Percentiles rank a stretch among this genome's conserved stretches.
Conservation (phyloP, 441 rosid species). For the Bruguiera hainesii region DNA sequence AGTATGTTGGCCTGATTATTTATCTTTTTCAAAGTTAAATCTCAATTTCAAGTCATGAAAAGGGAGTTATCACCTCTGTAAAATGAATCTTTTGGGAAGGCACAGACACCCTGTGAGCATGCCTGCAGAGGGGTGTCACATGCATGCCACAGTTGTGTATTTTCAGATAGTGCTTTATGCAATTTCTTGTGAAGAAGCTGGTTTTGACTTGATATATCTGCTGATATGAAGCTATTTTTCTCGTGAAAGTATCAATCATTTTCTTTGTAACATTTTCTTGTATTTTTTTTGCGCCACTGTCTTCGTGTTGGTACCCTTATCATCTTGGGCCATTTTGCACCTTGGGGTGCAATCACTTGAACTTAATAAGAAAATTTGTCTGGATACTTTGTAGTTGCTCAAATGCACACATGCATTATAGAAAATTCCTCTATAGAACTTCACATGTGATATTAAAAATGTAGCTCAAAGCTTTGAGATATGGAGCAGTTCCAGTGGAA, state of each 20-base stretch:
- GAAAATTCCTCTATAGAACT: not conserved
- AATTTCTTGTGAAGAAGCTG: no score
- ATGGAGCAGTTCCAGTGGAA: constrained; percentile 60
- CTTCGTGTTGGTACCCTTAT: not conserved
- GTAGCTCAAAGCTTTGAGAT: constrained; percentile 72
- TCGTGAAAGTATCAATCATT: not conserved
- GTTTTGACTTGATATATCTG: no score
- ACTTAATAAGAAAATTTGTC: no score
- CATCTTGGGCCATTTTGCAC: not conserved
- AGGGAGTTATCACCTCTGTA: not conserved
- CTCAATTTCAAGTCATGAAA: not conserved
- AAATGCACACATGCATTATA: not conserved
- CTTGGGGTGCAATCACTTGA: not conserved
- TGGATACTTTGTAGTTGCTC: no score
- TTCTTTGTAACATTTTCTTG: no score
- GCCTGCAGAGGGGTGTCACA: not conserved
- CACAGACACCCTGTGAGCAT: not conserved
- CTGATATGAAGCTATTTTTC: no score
- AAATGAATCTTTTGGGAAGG: not conserved
- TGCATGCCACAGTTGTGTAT: not conserved
- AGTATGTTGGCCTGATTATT: constrained; percentile 35
- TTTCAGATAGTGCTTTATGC: no score
- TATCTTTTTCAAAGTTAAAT: constrained; percentile 1
- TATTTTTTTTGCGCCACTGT: not conserved
- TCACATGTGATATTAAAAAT: constrained; percentile 15